phyloP scores from a whole-genome alignment of 805 yeast species.

The Cyberlindnera nakhonratchasimensis region DNA sequence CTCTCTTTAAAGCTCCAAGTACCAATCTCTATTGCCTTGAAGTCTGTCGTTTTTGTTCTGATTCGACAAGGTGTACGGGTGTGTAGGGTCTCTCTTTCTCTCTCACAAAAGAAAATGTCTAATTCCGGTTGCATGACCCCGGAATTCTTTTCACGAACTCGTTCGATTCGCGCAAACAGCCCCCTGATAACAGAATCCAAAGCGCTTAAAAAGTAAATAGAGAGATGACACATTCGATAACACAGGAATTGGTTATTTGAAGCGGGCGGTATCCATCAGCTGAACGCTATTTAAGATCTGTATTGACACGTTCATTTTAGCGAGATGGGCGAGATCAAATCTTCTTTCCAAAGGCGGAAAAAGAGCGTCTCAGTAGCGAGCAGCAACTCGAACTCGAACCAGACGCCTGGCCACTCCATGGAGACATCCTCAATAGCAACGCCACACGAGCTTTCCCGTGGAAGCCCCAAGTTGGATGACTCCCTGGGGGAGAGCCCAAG shows the following conservation, averaged over 20 bases:
- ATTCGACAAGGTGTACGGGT: no score
- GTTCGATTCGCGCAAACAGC: neutral
- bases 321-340: slow-evolving; percentile 6
- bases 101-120: no score
- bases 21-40: no score
- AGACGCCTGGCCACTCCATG: slow-evolving; percentile 5
- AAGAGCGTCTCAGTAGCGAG: slow-evolving; percentile 7
- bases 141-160: neutral
- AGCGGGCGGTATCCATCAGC: no score
- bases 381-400: slow-evolving; percentile 5
- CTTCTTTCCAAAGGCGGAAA: slow-evolving; percentile 12
- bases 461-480: neutral
- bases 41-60: neutral
- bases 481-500: neutral
- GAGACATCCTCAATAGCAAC: slow-evolving; percentile 5
- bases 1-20: no score
- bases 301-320: no score
- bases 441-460: neutral
- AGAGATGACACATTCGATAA: neutral
- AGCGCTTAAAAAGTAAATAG: no score
- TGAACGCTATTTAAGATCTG: no score
- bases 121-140: neutral
- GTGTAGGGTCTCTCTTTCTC: neutral
- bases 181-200: no score
- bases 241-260: no score